Base-by-base conservation (phyloP, 306 rosid species). In the Sicyos edulis region DNA sequence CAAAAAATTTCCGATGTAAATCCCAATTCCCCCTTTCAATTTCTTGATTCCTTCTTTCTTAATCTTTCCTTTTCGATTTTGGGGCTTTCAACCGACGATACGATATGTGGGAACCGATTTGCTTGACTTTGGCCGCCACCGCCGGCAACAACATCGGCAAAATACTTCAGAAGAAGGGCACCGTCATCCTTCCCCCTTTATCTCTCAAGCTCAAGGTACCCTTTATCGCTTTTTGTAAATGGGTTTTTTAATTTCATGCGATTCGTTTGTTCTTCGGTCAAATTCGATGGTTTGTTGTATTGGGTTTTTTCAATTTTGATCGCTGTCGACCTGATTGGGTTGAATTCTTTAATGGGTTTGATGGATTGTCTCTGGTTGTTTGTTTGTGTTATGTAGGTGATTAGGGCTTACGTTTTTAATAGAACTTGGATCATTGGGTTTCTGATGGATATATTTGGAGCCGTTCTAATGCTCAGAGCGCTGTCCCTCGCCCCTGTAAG, bases 111-210 rank as follows among this genome's bases (percentile, higher is more conserved):
- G 96, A 92, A 79, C 86, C 96, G 69, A 80, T 92, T 74, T 66
- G 84, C 3, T 76, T 92, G 20, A 92, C 98, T 74, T 85, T 92
- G 79, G 91, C 88, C 73, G 98, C 98, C 53, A 86, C 96, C 64
- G 98, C 98, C 85, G 96, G 98, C 32, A 92, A 92, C 83, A 92
- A 92, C 82, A 92, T 92, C 87, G 96, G 98, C 17, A 92, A 92
- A 81, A 81, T 92, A 21, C 90, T 92, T 66, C 96, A 92, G 83
- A 92, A 92, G 81, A 92, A 92, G 81, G 98, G 98, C 86, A 88
- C 96, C 24, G 78, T 92, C 83, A 87, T 88, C 86, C 98, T 92
- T 55, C 98, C 96, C 16, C 96, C 98, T 70, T 90, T 92, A 74
- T 88, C 98, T 70, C 82, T 90, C 77, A 92, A 90, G 86, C 76